Conservation (phyloP, 768 basidiomycete species). For the Nidula microcarpa region DNA sequence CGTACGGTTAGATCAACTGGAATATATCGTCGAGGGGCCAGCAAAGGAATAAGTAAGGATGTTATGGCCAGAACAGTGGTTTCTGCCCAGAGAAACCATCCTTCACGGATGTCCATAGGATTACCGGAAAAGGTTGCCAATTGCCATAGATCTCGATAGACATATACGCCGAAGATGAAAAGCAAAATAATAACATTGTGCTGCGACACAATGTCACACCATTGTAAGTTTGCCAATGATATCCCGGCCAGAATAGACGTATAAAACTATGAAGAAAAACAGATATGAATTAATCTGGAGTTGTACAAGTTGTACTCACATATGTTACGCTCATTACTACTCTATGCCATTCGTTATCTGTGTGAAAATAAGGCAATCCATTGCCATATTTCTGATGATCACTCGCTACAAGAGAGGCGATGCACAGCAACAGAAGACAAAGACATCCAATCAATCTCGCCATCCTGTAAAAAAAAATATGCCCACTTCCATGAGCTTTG, state of each 20-base stretch:
- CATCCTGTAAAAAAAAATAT: neutral
- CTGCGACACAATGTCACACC: constrained; percentile 17
- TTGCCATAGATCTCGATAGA: constrained; percentile 57
- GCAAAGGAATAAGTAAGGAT: constrained; percentile 45
- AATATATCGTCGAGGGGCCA: constrained; percentile 48
- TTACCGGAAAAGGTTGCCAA: constrained; percentile 41
- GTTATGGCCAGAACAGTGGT: constrained; percentile 37
- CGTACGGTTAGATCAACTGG: constrained; percentile 48
- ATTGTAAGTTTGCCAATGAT: constrained; percentile 24
- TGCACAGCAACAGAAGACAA: neutral
- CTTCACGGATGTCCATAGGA: constrained; percentile 43
- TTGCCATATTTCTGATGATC: neutral
- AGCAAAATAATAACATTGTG: constrained; percentile 15
- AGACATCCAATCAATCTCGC: neutral
- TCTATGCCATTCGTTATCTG: neutral
- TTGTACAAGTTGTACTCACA: neutral
- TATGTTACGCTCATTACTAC: neutral
- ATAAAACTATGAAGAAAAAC: constrained; percentile 27
- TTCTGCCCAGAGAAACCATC: constrained; percentile 46
- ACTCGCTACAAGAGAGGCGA: neutral
- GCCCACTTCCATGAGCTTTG: too few relatives aligned
- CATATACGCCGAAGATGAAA: constrained; percentile 37
- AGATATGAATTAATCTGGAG: neutral
- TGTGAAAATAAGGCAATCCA: neutral
- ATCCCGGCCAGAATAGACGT: constrained; percentile 33